Conservation (phyloP, 345 rosid species). For the Lepidium aucheri region DNA sequence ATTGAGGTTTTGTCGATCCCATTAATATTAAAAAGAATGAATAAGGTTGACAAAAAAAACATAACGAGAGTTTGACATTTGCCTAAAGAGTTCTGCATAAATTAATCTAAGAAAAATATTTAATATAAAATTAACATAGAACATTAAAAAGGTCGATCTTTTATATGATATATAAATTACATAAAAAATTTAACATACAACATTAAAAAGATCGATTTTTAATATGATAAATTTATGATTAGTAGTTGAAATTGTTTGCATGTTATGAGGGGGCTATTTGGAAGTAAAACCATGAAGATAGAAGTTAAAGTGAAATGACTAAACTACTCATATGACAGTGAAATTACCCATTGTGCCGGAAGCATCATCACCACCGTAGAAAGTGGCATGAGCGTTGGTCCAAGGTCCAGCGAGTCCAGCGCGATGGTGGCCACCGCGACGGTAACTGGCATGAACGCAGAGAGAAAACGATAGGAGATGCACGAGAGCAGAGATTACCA, state of each 20-base stretch:
- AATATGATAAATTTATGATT: not conserved
- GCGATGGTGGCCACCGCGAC: slow-evolving; percentile 14
- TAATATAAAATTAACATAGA: not conserved
- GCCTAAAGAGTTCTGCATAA: not conserved
- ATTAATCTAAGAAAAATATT: not conserved
- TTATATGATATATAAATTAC: too few relatives aligned
- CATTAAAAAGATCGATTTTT: too few relatives aligned
- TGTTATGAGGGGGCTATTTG: not conserved
- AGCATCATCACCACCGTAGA: slow-evolving; percentile 77
- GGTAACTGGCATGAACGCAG: slow-evolving; percentile 12
- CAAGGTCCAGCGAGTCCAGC: slow-evolving; percentile 45
- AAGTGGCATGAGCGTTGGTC: slow-evolving; percentile 71
- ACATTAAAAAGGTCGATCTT: too few relatives aligned
- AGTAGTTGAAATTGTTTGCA: slow-evolving; percentile 10
- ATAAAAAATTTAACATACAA: too few relatives aligned
- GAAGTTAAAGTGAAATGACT: not conserved
- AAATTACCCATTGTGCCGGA: slow-evolving; percentile 73
- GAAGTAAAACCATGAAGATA: not conserved
- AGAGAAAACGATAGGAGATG: slow-evolving; percentile 11
- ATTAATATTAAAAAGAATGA: too few relatives aligned
- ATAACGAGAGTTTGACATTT: not conserved
- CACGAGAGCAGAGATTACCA: not conserved
- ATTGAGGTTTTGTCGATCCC: too few relatives aligned
- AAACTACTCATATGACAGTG: not conserved
- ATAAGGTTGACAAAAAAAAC: too few relatives aligned